A percentile compares a stretch with the other conserved stretches of the same genome.
phyloP scores from a whole-genome alignment of 225 moss, liverwort and hornwort genomes.

The Bryum argenteum region DNA sequence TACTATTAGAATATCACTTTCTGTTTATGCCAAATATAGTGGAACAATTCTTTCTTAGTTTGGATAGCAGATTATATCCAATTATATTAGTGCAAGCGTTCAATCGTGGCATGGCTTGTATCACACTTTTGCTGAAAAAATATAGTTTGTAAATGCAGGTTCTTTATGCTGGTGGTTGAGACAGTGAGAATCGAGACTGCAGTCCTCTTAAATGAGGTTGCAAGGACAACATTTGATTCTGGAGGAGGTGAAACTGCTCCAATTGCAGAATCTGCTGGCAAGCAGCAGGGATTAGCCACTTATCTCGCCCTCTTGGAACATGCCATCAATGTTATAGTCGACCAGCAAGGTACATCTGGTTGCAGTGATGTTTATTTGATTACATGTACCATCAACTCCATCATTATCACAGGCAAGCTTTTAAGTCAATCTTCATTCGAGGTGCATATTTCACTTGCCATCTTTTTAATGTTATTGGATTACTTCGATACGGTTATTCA shows the following conservation, averaged over 20 bases:
- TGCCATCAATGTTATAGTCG: constrained; percentile 64
- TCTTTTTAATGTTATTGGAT: constrained; percentile 13
- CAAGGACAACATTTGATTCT: constrained; percentile 70
- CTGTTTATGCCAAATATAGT: neutral
- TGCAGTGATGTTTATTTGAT: constrained; percentile 2
- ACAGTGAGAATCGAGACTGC: constrained; percentile 89
- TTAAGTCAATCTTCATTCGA: neutral
- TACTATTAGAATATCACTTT: neutral
- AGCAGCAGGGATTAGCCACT: constrained; percentile 77
- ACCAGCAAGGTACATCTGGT: constrained; percentile 66
- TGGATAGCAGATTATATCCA: constrained; percentile 23
- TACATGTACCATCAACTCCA: neutral
- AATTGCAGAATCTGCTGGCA: constrained; percentile 63
- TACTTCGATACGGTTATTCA: constrained; percentile 14
- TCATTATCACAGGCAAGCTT: neutral
- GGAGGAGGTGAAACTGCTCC: constrained; percentile 52
- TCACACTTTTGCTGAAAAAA: constrained; percentile 27
- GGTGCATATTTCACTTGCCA: neutral
- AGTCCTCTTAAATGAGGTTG: constrained; percentile 83
- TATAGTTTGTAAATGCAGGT: constrained; percentile 54
- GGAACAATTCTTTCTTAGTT: constrained; percentile 14
- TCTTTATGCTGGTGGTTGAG: constrained; percentile 88
- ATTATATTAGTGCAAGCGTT: neutral
- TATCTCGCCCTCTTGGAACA: constrained; percentile 77
- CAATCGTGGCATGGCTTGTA: constrained; percentile 11